Percentiles rank a stretch among this genome's conserved stretches.
These are phyloP conservation scores for Solanum pinnatisectum DNA, from an alignment of 257 asterid species.

Conservation along the genomic window DNA sequence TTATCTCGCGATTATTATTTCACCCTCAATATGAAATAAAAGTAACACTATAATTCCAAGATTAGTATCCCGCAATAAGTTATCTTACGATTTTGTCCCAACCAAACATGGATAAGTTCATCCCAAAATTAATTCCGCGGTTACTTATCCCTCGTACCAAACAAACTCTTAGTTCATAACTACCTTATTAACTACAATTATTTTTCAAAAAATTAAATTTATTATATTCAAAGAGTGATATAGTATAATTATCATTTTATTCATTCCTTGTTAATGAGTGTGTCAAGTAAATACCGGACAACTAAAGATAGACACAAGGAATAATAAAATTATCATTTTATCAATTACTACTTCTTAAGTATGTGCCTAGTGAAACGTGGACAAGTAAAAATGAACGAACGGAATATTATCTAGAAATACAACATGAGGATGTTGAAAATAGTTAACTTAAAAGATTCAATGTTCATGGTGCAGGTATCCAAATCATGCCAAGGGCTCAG, in stretches of 20 bases:
- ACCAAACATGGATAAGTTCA: background rate
- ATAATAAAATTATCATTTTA: background rate
- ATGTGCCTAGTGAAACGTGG: background rate
- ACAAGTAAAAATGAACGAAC: background rate
- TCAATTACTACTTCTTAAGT: background rate
- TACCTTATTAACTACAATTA: background rate
- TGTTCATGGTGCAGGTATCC: slow-evolving; percentile 45
- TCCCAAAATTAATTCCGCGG: background rate
- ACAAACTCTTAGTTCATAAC: background rate
- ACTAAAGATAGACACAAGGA: no score
- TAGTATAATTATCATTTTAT: background rate
- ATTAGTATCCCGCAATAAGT: background rate
- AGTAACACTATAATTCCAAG: background rate
- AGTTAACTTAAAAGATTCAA: background rate
- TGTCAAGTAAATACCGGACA: no score
- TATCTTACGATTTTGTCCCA: background rate
- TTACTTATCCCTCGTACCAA: background rate
- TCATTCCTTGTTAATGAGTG: background rate
- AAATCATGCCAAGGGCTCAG: slow-evolving; percentile 53
- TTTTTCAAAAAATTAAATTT: background rate
- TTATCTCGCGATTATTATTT: no score
- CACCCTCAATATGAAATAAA: no score
- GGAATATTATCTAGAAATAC: background rate
- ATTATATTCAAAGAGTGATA: background rate
- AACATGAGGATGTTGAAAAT: background rate